Evolutionary conservation across 2,329 filamentous ascomycete genomes (phyloP).

Genomic region (Mariannaea elegans): DNA sequence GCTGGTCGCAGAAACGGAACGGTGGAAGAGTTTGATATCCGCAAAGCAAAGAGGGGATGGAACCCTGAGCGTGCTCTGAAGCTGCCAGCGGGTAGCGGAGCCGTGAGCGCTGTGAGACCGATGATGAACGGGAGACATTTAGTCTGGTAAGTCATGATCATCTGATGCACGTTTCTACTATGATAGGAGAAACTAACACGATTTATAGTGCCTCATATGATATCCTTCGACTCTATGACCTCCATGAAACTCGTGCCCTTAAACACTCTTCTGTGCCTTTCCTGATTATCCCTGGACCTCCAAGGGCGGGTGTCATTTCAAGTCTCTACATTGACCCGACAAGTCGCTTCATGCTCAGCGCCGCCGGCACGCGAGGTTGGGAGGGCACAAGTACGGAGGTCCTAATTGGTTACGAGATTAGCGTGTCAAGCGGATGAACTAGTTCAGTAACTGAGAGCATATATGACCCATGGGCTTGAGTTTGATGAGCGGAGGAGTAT

Average conservation of each 20-base stretch:
- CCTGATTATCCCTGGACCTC: slow-evolving; percentile 91
- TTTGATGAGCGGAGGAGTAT: no score
- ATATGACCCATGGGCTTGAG: not conserved
- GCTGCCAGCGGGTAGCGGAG: slow-evolving; percentile 88
- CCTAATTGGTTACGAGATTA: slow-evolving; percentile 92
- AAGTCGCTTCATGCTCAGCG: slow-evolving; percentile 89
- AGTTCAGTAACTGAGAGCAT: not conserved
- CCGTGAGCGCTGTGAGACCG: slow-evolving; percentile 85
- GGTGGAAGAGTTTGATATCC: slow-evolving; percentile 92
- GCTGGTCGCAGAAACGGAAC: slow-evolving; percentile 89
- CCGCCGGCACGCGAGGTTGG: slow-evolving; percentile 93
- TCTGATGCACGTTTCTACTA: not conserved
- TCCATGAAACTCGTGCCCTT: slow-evolving; percentile 70
- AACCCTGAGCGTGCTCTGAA: slow-evolving; percentile 81
- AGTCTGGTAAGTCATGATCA: slow-evolving; percentile 66
- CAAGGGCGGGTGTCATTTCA: slow-evolving; percentile 84
- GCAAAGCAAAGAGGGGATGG: slow-evolving; percentile 74
- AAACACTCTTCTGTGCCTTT: slow-evolving; percentile 89
- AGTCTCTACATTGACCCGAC: slow-evolving; percentile 88
- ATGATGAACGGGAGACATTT: slow-evolving; percentile 96
- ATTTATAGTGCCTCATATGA: slow-evolving; percentile 83
- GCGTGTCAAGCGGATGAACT: slow-evolving; percentile 38
- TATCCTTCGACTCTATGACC: slow-evolving; percentile 91
- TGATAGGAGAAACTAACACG: not conserved
- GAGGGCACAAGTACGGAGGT: slow-evolving; percentile 91